Base-by-base conservation (phyloP, 495 filamentous ascomycete species). In the Penicillium psychrofluorescens region DNA sequence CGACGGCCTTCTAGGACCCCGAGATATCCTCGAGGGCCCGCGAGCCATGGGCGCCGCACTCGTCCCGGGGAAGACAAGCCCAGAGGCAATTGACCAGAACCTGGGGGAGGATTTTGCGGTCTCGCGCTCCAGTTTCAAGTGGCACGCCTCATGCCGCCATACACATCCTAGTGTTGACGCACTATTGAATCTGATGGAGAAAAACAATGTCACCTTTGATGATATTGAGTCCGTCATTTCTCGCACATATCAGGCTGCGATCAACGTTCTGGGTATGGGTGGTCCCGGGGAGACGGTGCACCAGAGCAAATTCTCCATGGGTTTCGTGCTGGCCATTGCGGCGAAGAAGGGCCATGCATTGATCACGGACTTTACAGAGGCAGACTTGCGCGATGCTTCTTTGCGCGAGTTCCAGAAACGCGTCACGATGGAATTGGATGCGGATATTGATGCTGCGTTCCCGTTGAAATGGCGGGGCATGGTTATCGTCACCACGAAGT, bases 301-400 rank as follows among this genome's bases (percentile, higher is more conserved):
- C 16, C 63, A 66, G 34, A 66, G 63, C 43, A 66, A 66, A 42
- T 66, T 66, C 45, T 58, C 56, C 2, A 66, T 66, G 63, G 63
- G 63, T 11, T 66, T 66, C 51, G 63, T 66, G n/a, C 48, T 66
- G 8, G 63, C 61, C 8, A 48, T 66, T 29, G 53, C 59, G 29
- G 63, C 63, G 8, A 66, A 62, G 45, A 62, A 62, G 29, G 58
- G 61, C 3, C 56, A 58, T 29, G 63, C 63, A 38, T 60, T 60
- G 54, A 62, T 66, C 22, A 61, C 56, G 2, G 63, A 66, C 37
- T 66, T 66, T 33, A 62, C 56, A 0, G 61, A 64, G 43, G 53
- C 55, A 11, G 58, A 51, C 35, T 39, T 66, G 22, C 16, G 39
- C 6, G 61, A 66, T 54, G 8, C 27, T 0, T 45, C 49, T 2